A percentile compares a stretch with the other conserved stretches of the same genome.
phyloP scores from a whole-genome alignment of 306 rosid species.

The Dalbergia cochinchinensis region DNA sequence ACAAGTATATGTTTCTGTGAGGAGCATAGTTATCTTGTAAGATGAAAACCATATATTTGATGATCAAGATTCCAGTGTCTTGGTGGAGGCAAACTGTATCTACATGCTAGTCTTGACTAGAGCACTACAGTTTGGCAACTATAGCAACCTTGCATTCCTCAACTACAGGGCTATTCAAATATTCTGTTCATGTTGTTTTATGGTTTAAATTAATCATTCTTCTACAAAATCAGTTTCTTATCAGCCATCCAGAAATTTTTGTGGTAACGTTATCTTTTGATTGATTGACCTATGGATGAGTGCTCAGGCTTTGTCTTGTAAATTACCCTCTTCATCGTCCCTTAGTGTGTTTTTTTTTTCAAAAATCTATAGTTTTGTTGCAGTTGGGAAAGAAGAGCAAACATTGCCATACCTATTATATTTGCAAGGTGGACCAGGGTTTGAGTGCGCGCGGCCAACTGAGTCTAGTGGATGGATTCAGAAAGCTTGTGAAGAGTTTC shows the following conservation, averaged over 20 bases:
- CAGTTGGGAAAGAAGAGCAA: conserved; percentile 90
- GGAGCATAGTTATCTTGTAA: conserved; percentile 16
- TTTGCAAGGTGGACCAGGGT: conserved; percentile 99
- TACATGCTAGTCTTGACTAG: not conserved
- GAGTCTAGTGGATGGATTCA: conserved; percentile 91
- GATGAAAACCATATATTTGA: conserved; percentile 21
- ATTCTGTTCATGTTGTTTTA: conserved; percentile 13
- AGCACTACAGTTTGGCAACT: conserved; percentile 27
- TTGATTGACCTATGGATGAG: conserved; percentile 23
- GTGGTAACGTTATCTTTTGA: conserved; percentile 14
- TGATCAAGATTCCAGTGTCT: conserved; percentile 9
- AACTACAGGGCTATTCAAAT: not conserved
- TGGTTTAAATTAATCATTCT: conserved; percentile 20
- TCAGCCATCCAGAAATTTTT: not conserved
- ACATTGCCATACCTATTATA: conserved; percentile 76
- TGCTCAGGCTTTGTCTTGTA: conserved; percentile 34
- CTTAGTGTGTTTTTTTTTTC: conserved; percentile 34
- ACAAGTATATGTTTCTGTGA: conserved; percentile 14
- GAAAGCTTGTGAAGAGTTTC: conserved; percentile 87
- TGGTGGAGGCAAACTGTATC: conserved; percentile 1
- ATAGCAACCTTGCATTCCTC: conserved; percentile 13
- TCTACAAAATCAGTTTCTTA: conserved; percentile 14
- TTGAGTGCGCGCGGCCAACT: conserved; percentile 80
- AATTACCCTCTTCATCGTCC: conserved; percentile 8
- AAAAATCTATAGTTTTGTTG: conserved; percentile 38